phyloP scores from a whole-genome alignment of 2,329 filamentous ascomycete genomes.

The Trichophyton schoenleinii region DNA sequence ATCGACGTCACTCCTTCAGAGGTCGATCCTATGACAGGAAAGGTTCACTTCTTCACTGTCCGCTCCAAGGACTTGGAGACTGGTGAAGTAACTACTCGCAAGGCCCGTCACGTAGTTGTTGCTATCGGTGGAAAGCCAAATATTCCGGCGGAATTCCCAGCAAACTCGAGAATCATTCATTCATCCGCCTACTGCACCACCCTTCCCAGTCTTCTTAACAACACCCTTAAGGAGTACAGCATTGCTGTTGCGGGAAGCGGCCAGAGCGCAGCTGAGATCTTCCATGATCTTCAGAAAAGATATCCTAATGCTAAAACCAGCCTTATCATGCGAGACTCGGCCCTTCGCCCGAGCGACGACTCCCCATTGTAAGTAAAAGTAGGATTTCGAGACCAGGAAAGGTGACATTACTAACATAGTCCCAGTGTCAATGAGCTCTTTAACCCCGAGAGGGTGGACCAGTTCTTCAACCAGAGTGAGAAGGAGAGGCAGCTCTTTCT shows the following conservation, averaged over 20 bases:
- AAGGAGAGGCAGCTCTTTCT: slow-evolving; percentile 44
- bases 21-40: slow-evolving; percentile 32
- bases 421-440: slow-evolving; percentile 85
- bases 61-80: slow-evolving; percentile 47
- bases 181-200: slow-evolving; percentile 65
- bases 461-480: slow-evolving; percentile 56
- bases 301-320: slow-evolving; percentile 72
- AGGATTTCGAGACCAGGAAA: slow-evolving; percentile 4
- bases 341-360: slow-evolving; percentile 81
- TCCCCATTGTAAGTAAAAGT: slow-evolving; percentile 66
- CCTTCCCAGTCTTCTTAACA: slow-evolving; percentile 28
- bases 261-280: slow-evolving; percentile 90
- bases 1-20: slow-evolving; percentile 53
- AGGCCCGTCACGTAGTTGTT: slow-evolving; percentile 45
- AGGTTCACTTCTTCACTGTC: slow-evolving; percentile 55
- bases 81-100: slow-evolving; percentile 28
- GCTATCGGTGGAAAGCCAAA: slow-evolving; percentile 56
- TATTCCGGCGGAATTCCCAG: slow-evolving; percentile 58
- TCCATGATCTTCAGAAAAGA: slow-evolving; percentile 68
- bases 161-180: slow-evolving; percentile 65
- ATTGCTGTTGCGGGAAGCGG: slow-evolving; percentile 80
- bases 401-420: neutral
- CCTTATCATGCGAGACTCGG: slow-evolving; percentile 69
- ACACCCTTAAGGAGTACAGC: slow-evolving; percentile 43
- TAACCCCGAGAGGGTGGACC: slow-evolving; percentile 72